Base-by-base conservation (phyloP, 148 eudicot species). In the Rhododendron griersonianum region DNA sequence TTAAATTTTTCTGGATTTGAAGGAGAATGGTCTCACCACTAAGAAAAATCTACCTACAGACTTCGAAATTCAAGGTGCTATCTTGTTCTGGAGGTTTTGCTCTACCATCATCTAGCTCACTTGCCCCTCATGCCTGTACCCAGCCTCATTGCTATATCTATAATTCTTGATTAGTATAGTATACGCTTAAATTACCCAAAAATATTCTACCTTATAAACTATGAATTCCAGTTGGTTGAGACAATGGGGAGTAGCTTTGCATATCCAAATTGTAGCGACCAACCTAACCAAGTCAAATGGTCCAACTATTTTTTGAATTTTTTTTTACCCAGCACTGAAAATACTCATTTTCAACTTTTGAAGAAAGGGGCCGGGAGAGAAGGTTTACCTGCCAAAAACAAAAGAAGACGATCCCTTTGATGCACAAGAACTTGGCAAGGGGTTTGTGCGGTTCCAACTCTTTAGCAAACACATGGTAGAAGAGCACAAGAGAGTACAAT, bases 311-410 rank as follows among this genome's bases (percentile, higher is more conserved):
- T 75, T 21, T 75, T 15, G 14, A 21, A 48, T 7, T 21, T 69
- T 11, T 30, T 65, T n/a, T 65, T 9, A 16, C 37, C 18, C 57
- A 41, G 25, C 37, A 47, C 28, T 45, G 59, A 33, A 65, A 5
- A 50, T 67, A 63, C 53, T 8, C 18, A 44, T 7, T 23, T 79
- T 79, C 9, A 48, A 83, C 35, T 25, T 23, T 35, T 15, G 7
- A 25, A 67, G 33, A 4, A 45, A 63, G 33, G 65, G 61, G 21
- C 37, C 18, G 61, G 79, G 35, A 67, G 5, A 67, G 74, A 67
- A 37, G 78, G 67, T 51, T 83, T 90, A 95, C 99, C 99, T 96
- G 99, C 98, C 98, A 96, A 87, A 95, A 96, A 93, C 96, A 91
- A 89, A 96, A 94, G 93, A 96, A 96, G 48, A 96, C 96, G 15